A percentile compares a stretch with the other conserved stretches of the same genome.
phyloP scores from a whole-genome alignment of 2,329 filamentous ascomycete species.

The Neopestalotiopsis rosae region DNA sequence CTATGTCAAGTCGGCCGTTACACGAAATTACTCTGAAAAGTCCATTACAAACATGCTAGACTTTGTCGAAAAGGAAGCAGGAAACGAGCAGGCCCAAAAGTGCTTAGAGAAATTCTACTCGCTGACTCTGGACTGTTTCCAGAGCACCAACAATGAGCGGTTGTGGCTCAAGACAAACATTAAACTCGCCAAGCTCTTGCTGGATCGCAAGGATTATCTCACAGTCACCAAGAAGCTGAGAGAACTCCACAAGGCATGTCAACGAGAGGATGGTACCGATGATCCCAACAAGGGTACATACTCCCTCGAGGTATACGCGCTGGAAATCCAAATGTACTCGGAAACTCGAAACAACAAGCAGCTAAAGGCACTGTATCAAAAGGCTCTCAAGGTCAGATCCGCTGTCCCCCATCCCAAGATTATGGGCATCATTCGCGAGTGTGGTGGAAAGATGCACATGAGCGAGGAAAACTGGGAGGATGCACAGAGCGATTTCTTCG shows the following conservation, averaged over 20 bases:
- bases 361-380: constrained; percentile 89
- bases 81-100: constrained; percentile 69
- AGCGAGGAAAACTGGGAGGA: constrained; percentile 99
- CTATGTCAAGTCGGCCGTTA: constrained; percentile 96
- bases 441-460: constrained; percentile 99
- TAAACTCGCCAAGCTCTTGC: constrained; percentile 88
- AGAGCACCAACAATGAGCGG: constrained; percentile 96
- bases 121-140: constrained; percentile 90
- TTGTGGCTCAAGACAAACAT: constrained; percentile 98
- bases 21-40: constrained; percentile 97
- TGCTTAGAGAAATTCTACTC: constrained; percentile 97
- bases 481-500: constrained; percentile 96
- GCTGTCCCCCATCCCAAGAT: constrained; percentile 98
- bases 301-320: constrained; percentile 90
- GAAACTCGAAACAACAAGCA: constrained; percentile 98
- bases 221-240: constrained; percentile 82
- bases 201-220: constrained; percentile 88
- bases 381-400: constrained; percentile 90
- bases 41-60: constrained; percentile 99
- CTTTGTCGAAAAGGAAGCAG: constrained; percentile 90
- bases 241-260: constrained; percentile 88
- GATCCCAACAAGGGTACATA: constrained; percentile 97
- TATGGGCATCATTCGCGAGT: constrained; percentile 98
- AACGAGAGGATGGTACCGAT: constrained; percentile 83
- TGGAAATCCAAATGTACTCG: constrained; percentile 99